Evolutionary conservation across 1,284 basidiomycete genomes (phyloP).

Genomic region (Heterobasidion parviporum): DNA sequence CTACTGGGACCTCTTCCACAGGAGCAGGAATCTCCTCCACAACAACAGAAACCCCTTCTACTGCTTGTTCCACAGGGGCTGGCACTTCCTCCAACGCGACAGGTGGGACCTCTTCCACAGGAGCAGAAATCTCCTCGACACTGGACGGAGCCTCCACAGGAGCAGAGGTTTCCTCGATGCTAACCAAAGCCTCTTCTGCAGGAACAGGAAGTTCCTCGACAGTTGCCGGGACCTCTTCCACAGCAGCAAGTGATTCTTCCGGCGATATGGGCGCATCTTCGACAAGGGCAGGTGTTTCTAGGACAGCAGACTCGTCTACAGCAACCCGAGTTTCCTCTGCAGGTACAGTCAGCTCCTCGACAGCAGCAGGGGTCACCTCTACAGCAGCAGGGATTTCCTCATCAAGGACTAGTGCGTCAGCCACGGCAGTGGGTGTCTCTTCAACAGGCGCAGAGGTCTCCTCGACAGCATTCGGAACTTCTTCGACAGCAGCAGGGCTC

Average conservation of each 20-base stretch:
- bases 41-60: background rate
- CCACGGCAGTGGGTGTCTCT: background rate
- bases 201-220: background rate
- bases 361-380: background rate
- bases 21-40: background rate
- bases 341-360: background rate
- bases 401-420: background rate
- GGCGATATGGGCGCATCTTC: background rate
- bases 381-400: background rate
- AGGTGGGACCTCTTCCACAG: background rate
- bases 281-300: background rate
- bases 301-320: background rate
- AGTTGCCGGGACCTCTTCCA: background rate
- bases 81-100: background rate
- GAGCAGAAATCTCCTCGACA: background rate
- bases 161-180: background rate
- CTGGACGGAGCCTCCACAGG: background rate
- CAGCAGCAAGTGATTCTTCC: background rate
- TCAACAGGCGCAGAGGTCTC: background rate
- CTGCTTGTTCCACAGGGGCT: background rate
- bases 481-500: background rate
- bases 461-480: background rate
- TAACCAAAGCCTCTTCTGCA: background rate
- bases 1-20: background rate
- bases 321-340: background rate